Percentiles rank a stretch among this genome's conserved stretches.
These are phyloP conservation scores for Globisporangium canariense DNA, from an alignment of 352 stramenopile species.

Conservation along the genomic window DNA sequence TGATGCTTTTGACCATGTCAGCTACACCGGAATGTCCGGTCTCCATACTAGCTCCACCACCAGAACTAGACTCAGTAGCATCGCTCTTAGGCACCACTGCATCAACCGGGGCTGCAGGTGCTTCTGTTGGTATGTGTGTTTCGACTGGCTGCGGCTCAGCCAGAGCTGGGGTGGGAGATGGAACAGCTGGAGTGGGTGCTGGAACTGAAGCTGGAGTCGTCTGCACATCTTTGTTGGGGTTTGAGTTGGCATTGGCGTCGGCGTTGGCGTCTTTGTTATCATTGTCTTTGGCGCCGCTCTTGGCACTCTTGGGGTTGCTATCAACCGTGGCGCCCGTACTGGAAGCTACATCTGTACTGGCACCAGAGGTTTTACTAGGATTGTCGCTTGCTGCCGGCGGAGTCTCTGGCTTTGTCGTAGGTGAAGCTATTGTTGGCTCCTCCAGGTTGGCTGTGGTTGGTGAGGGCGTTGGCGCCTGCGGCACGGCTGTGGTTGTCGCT, in stretches of 20 bases:
- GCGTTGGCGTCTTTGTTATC: background rate
- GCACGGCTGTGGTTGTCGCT: background rate
- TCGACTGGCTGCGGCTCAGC: background rate
- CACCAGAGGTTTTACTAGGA: background rate
- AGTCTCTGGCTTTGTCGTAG: background rate
- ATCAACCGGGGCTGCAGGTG: no score
- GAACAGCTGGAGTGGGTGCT: background rate
- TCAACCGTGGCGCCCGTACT: background rate
- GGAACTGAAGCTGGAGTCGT: background rate
- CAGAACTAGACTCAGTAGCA: no score
- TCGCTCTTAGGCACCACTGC: no score
- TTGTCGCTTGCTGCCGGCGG: background rate
- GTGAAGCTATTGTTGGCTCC: background rate
- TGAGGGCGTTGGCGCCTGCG: background rate
- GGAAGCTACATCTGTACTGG: background rate
- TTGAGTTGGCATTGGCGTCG: background rate
- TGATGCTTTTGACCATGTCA: background rate
- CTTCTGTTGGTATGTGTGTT: background rate
- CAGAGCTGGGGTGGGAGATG: background rate
- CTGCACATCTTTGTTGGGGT: background rate
- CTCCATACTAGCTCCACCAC: background rate
- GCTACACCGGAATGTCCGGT: no score
- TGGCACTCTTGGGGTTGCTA: background rate
- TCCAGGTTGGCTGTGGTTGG: background rate
- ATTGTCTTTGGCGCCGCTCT: background rate